These are phyloP conservation scores for Lepidium africanum DNA, from an alignment of 345 rosid genomes.

Conservation along the genomic window DNA sequence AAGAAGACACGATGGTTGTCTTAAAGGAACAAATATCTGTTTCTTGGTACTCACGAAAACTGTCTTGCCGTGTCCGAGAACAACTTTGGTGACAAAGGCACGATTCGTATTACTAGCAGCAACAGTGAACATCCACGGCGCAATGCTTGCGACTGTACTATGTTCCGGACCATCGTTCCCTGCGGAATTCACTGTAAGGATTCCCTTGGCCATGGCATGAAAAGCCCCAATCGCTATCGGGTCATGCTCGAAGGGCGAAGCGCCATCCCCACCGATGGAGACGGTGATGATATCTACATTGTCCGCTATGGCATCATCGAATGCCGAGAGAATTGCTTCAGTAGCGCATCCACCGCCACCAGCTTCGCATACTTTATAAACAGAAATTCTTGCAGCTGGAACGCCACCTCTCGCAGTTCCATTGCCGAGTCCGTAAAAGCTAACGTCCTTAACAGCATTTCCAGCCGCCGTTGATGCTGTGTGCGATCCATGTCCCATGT, in stretches of 20 bases:
- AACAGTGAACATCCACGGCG: conserved; percentile 47
- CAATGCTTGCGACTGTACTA: not conserved
- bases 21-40: not conserved
- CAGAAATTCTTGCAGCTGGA: conserved; percentile 47
- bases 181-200: conserved; percentile 40
- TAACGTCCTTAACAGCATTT: conserved; percentile 24
- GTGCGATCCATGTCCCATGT: conserved; percentile 41
- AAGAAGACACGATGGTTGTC: not conserved
- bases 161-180: conserved; percentile 29
- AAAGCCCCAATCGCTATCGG: conserved; percentile 38
- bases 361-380: conserved; percentile 35
- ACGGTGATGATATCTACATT: conserved; percentile 33
- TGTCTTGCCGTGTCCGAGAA: conserved; percentile 37
- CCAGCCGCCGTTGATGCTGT: conserved; percentile 62
- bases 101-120: conserved; percentile 49
- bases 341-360: not conserved
- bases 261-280: conserved; percentile 6
- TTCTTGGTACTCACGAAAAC: conserved; percentile 31
- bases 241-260: not conserved
- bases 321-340: conserved; percentile 29
- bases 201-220: conserved; percentile 49
- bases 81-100: conserved; percentile 27
- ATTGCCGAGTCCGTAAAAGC: conserved; percentile 36
- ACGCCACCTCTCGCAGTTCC: conserved; percentile 51
- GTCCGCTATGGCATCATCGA: conserved; percentile 44